Conservation (phyloP, 805 yeast species). For the Metschnikowia cerradonensis region DNA sequence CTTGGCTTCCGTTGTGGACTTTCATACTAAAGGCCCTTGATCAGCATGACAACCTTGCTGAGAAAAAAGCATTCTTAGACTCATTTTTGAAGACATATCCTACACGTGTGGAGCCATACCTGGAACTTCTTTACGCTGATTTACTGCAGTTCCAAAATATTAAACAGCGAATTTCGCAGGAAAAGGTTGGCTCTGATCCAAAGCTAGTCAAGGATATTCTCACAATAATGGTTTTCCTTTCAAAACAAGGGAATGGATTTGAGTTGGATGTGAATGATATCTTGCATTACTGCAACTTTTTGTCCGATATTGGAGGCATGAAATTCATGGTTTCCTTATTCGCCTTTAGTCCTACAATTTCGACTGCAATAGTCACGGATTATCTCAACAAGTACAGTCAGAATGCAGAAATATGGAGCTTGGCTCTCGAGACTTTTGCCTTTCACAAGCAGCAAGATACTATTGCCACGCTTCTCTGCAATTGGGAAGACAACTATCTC, state of each 20-base stretch:
- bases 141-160: background rate
- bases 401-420: background rate
- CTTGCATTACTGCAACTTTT: background rate
- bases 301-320: background rate
- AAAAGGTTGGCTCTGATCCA: background rate
- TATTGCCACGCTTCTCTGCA: background rate
- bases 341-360: background rate
- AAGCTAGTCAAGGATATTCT: background rate
- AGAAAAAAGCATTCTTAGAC: background rate
- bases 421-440: background rate
- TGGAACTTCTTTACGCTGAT: background rate
- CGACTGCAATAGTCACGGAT: background rate
- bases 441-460: background rate
- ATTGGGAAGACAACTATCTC: background rate
- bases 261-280: background rate
- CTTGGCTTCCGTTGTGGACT: slow-evolving; percentile 12
- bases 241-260: background rate
- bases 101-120: background rate
- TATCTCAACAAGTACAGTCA: background rate
- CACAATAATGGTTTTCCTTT: background rate
- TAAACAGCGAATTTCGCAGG: background rate
- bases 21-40: background rate
- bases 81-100: background rate
- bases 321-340: background rate
- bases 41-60: background rate